These are phyloP conservation scores for Alternaria solani DNA, from an alignment of 2,329 filamentous ascomycete genomes.

Conservation along the genomic window DNA sequence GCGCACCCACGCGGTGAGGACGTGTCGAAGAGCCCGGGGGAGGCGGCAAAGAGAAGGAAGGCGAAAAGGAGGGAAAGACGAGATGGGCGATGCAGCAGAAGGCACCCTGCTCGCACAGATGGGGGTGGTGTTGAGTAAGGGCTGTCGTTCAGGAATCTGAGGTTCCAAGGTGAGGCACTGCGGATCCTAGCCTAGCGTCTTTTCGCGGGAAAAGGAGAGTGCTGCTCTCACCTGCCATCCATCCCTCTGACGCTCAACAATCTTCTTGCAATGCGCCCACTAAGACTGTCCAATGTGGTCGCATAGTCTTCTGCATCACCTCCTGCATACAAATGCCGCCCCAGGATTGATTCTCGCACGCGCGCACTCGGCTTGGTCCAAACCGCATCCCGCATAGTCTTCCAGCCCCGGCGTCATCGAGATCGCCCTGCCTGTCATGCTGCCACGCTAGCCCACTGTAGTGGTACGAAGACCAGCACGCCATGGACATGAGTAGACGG, in stretches of 20 bases:
- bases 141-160: conserved; percentile 33
- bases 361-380: conserved; percentile 15
- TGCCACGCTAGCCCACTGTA: conserved; percentile 13
- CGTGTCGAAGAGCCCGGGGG: conserved; percentile 25
- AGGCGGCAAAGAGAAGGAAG: conserved; percentile 9
- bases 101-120: conserved; percentile 29
- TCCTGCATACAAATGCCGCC: conserved; percentile 2
- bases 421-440: conserved; percentile 14
- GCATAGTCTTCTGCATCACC: conserved; percentile 20
- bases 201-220: conserved; percentile 25
- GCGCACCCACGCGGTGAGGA: conserved; percentile 40
- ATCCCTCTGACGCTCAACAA: conserved; percentile 19
- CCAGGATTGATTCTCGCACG: neutral
- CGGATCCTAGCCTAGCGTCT: conserved; percentile 21
- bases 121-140: conserved; percentile 35
- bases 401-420: conserved; percentile 41
- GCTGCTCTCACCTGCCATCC: conserved; percentile 25
- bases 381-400: conserved; percentile 19
- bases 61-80: conserved; percentile 19
- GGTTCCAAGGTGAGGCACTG: conserved; percentile 28
- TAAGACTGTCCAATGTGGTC: conserved; percentile 16
- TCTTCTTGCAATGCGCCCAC: conserved; percentile 15
- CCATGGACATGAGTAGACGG: neutral
- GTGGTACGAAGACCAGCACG: neutral
- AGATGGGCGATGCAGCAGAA: conserved; percentile 20